Conservation (phyloP, 768 basidiomycete species). For the Chalciporus sphaerocephalus region DNA sequence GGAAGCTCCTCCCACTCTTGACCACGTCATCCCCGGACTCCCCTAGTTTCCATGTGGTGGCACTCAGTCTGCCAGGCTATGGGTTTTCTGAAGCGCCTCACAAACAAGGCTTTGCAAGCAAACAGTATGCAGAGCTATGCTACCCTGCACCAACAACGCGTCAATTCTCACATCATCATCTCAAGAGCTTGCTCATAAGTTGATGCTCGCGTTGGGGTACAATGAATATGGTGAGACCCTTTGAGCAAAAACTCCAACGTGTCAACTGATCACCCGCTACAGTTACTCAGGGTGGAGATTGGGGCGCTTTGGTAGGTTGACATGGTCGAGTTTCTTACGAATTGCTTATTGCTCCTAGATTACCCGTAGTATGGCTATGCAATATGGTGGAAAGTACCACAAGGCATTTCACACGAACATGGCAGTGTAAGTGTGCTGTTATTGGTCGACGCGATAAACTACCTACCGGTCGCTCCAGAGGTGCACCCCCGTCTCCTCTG, state of each 20-base stretch:
- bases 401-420: constrained; percentile 54
- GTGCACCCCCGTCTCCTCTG: constrained; percentile 17
- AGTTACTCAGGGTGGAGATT: constrained; percentile 51
- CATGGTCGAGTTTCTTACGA: neutral
- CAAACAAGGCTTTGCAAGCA: constrained; percentile 44
- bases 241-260: too few species aligned
- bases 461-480: constrained; percentile 12
- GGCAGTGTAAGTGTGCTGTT: constrained; percentile 33
- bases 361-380: constrained; percentile 28
- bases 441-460: neutral
- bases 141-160: neutral
- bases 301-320: constrained; percentile 36
- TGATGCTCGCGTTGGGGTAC: constrained; percentile 49
- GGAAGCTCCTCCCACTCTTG: constrained; percentile 54
- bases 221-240: constrained; percentile 40
- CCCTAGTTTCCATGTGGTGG: constrained; percentile 63
- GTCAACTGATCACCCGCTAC: neutral
- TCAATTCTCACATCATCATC: neutral
- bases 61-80: constrained; percentile 53
- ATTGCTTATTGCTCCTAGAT: constrained; percentile 26
- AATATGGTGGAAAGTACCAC: constrained; percentile 38
- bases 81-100: constrained; percentile 58
- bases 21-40: constrained; percentile 36
- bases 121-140: constrained; percentile 54
- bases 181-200: constrained; percentile 40